Conservation (phyloP, 345 rosid genomes). For the Populus euphratica region DNA sequence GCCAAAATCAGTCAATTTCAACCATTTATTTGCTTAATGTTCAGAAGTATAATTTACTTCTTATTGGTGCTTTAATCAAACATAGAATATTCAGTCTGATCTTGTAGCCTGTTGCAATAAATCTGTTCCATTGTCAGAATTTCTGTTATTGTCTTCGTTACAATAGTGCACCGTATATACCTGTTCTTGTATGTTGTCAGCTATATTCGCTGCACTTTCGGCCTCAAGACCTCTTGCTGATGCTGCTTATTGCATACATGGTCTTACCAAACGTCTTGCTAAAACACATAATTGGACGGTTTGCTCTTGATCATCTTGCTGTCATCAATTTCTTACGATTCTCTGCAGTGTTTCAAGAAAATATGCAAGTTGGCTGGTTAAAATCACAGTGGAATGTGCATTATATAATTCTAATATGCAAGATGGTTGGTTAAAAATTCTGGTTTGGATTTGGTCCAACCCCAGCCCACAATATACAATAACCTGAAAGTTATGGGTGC, state of each 20-base stretch:
- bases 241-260: constrained; percentile 29
- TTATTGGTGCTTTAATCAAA: background rate
- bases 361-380: no score
- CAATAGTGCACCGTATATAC: no score
- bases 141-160: no score
- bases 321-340: background rate
- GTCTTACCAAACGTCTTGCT: constrained; percentile 34
- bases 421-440: background rate
- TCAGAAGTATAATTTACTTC: background rate
- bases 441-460: background rate
- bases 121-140: background rate
- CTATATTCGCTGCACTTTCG: constrained; percentile 30
- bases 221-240: constrained; percentile 25
- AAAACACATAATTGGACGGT: constrained; percentile 43
- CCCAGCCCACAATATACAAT: background rate
- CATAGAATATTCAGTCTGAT: background rate
- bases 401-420: no score
- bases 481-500: background rate
- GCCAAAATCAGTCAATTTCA: no score
- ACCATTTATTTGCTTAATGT: background rate
- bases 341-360: no score
- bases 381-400: no score
- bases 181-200: constrained; percentile 15
- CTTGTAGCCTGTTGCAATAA: no score
- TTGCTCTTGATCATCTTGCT: constrained; percentile 8